Percentiles rank a stretch among this genome's conserved stretches.
phyloP scores from a whole-genome alignment of 768 basidiomycete genomes.

The Chlorophyllum brunneum region DNA sequence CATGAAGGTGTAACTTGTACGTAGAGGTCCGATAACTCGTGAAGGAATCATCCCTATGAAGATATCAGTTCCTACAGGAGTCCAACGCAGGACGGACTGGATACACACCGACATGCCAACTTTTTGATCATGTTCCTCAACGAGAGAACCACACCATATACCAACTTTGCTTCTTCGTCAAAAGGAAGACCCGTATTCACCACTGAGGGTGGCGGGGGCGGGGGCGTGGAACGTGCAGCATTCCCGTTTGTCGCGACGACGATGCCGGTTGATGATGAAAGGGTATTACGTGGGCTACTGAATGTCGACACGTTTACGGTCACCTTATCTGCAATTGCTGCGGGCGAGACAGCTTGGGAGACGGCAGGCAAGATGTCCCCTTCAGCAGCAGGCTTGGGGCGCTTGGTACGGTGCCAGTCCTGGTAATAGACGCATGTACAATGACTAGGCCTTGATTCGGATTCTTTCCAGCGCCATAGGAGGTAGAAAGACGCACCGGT shows the following conservation, averaged over 20 bases:
- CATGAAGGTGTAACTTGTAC: constrained; percentile 92
- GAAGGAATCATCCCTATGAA: constrained; percentile 81
- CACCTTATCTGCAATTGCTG: constrained; percentile 27
- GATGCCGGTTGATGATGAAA: constrained; percentile 60
- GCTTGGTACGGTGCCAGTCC: constrained; percentile 84
- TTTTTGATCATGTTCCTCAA: constrained; percentile 95
- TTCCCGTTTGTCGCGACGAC: constrained; percentile 59
- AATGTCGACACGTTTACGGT: constrained; percentile 33
- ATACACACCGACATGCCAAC: constrained; percentile 72
- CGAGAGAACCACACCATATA: constrained; percentile 92
- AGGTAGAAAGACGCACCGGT: constrained; percentile 51
- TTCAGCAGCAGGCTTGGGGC: constrained; percentile 67
- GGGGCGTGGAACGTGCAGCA: constrained; percentile 28
- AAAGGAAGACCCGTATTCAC: constrained; percentile 70
- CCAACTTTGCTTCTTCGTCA: constrained; percentile 96
- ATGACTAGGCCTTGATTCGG: constrained; percentile 49
- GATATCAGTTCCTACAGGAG: background rate
- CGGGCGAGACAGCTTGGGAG: constrained; percentile 54
- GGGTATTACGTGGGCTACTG: constrained; percentile 62
- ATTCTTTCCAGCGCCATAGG: background rate
- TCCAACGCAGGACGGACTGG: background rate
- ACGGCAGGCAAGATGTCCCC: constrained; percentile 79
- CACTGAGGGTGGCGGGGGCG: constrained; percentile 32
- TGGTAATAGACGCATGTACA: constrained; percentile 94
- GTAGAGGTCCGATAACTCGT: constrained; percentile 85